These are phyloP conservation scores for Backusella tuberculispora DNA, from an alignment of 192 early-diverging fungal genomes.

Conservation along the genomic window DNA sequence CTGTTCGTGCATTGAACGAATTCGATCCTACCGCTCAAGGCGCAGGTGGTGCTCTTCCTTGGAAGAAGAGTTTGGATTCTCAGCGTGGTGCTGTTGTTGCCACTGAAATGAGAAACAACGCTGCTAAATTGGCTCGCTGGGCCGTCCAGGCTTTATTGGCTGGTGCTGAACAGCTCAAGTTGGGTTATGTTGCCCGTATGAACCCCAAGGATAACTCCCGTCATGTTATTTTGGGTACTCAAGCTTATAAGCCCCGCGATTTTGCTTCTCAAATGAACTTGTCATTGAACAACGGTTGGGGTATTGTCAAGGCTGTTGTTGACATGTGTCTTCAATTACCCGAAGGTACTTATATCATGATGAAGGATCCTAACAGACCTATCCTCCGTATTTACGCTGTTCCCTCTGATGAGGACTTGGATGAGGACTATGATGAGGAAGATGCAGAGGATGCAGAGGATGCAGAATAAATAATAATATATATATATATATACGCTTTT, in stretches of 20 bases:
- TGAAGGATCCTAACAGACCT: conserved; percentile 97
- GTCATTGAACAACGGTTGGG: conserved; percentile 88
- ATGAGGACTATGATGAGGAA: conserved; percentile 64
- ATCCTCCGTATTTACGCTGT: conserved; percentile 83
- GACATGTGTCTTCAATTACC: conserved; percentile 81
- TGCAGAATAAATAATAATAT: conserved; percentile 35
- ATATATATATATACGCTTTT: neutral
- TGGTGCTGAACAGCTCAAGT: conserved; percentile 87
- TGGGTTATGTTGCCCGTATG: conserved; percentile 82
- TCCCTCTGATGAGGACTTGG: conserved; percentile 67
- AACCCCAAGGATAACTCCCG: conserved; percentile 77
- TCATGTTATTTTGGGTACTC: conserved; percentile 84
- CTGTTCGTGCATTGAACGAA: conserved; percentile 88
- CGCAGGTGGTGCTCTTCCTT: conserved; percentile 87
- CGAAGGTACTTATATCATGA: conserved; percentile 95
- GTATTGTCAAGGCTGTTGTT: conserved; percentile 93
- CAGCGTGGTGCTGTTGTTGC: conserved; percentile 96
- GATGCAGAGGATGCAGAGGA: conserved; percentile 51
- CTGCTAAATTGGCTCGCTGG: conserved; percentile 93
- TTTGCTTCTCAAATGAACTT: conserved; percentile 90
- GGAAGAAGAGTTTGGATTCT: conserved; percentile 92
- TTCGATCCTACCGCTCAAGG: conserved; percentile 88
- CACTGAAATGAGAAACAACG: conserved; percentile 98
- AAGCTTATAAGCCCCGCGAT: conserved; percentile 87
- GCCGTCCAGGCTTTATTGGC: conserved; percentile 89